Base-by-base conservation (phyloP, 2,329 filamentous ascomycete genomes). In the Fusarium musae region DNA sequence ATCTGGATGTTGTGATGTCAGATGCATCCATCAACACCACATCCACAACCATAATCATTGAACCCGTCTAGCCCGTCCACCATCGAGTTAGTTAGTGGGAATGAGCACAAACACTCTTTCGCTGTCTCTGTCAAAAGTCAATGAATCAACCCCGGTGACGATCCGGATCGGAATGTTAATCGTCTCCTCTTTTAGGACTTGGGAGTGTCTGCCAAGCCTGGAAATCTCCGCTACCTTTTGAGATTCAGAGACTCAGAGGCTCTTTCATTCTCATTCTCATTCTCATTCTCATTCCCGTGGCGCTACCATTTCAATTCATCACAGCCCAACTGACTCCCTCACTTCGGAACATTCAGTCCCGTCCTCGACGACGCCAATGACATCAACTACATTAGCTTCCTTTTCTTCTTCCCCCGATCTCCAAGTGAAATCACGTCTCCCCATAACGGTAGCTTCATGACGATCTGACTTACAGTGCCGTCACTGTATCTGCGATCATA, bases 151-250 rank as follows among this genome's bases (percentile, higher is more conserved):
- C 71, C 71, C 30, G 32, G 60, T 26, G 63, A 62, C 62, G 71
- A 74, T 74, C 71, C 42, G 36, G 71, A 59, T 69, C 59, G 69
- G 71, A 74, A 74, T 69, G 71, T 50, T 57, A 74, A 72, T 69
- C 67, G 44, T 61, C 59, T 44, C 59, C 70, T 59, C 42, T 58
- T 56, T 50, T 50, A 69, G 69, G 63, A 57, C 5, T 28, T 28
- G 15, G 10, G 19, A 54, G 50, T 15, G 13, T 32, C 42, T 57
- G 66, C 66, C 58, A 74, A 72, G 70, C 23, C 39, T 23, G 28
- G 37, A 54, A 72, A 59, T 57, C 43, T 57, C 64, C 42, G 53
- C 37, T 52, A 17, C 42, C 65, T 58, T 39, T 40, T 32, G 32
- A 12, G 30, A 32, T 11, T 32, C 30, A 5, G 26, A 26, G 30